phyloP scores from a whole-genome alignment of 805 yeast species.

The Lachancea nothofagi region DNA sequence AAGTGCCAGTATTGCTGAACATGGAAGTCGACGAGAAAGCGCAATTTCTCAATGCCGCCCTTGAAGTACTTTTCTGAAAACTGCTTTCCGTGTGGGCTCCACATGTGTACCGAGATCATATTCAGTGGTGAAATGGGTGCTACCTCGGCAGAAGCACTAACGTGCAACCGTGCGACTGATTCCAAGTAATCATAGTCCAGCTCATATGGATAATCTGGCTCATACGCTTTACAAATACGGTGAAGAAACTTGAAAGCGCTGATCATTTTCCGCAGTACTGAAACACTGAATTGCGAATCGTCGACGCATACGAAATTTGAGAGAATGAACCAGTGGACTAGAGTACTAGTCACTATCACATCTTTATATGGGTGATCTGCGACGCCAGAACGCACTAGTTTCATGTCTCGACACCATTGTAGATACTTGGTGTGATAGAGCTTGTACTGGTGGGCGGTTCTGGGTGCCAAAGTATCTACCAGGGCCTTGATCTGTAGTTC shows the following conservation, averaged over 20 bases:
- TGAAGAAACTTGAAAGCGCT: constrained; percentile 23
- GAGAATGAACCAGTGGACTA: constrained; percentile 25
- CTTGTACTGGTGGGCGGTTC: constrained; percentile 28
- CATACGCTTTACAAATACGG: constrained; percentile 21
- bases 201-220: constrained; percentile 9
- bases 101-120: constrained; percentile 27
- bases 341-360: constrained; percentile 21
- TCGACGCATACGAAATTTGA: constrained; percentile 5
- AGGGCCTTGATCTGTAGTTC: constrained; percentile 15
- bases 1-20: constrained; percentile 23
- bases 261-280: constrained; percentile 21
- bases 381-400: constrained; percentile 8
- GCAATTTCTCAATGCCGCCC: constrained; percentile 25
- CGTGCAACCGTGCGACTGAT: constrained; percentile 17
- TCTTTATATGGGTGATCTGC: constrained; percentile 14
- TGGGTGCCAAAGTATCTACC: constrained; percentile 24
- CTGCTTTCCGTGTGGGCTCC: constrained; percentile 26
- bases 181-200: constrained; percentile 24
- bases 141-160: constrained; percentile 6
- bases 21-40: constrained; percentile 31
- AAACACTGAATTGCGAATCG: constrained; percentile 11
- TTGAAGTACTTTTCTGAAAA: constrained; percentile 26
- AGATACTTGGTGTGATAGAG: constrained; percentile 26
- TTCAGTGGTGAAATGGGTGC: constrained; percentile 11
- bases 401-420: constrained; percentile 23